Base-by-base conservation (phyloP, 2,329 filamentous ascomycete genomes). In the Exophiala sp. region DNA sequence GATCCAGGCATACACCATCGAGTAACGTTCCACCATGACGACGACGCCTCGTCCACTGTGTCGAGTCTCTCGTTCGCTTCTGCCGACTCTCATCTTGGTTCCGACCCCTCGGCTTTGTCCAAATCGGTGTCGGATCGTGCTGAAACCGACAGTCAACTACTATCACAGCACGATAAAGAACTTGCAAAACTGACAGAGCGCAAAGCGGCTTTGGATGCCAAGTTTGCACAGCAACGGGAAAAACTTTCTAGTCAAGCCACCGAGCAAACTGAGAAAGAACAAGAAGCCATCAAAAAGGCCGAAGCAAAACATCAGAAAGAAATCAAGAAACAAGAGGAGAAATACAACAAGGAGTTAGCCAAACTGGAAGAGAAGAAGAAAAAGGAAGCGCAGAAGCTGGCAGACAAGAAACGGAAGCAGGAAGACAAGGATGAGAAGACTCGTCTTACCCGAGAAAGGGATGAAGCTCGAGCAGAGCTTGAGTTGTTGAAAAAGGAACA, bases 391-490 rank as follows among this genome's bases (percentile, higher is more conserved):
- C 63, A 65, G 32, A 75, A 75, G 61, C 63, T 73, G 41, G 67
- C 73, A 47, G 65, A 68, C 12, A 65, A 62, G 44, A 65, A 68
- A 52, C 66, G 65, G 21, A 74, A 74, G 47, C 60, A 72, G 20
- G 64, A 21, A 7, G 59, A 62, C 11, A 67, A 75, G 43, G 72
- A 74, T 14, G 73, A 78, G 58, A 75, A 75, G 57, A 54, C 60
- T 1, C 68, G 67, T n/a, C 63, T 71, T 12, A 71, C 69, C 39
- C 65, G 70, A 10, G 71, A 75, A 59, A 72, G 75, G 49, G 75
- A 78, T 52, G 67, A 66, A 20, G 71, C 82, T 52, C 74, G 74
- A 57, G 72, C 73, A 35, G 75, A 77, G 52, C 64, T 81, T 7
- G 67, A 70, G 1, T 66, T 72, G 11, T 63, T 78, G 24, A 75